Evolutionary conservation across 345 rosid genomes (phyloP), one percentile per base, ranked within the genome.

Genomic region (Cardamine occulta): DNA sequence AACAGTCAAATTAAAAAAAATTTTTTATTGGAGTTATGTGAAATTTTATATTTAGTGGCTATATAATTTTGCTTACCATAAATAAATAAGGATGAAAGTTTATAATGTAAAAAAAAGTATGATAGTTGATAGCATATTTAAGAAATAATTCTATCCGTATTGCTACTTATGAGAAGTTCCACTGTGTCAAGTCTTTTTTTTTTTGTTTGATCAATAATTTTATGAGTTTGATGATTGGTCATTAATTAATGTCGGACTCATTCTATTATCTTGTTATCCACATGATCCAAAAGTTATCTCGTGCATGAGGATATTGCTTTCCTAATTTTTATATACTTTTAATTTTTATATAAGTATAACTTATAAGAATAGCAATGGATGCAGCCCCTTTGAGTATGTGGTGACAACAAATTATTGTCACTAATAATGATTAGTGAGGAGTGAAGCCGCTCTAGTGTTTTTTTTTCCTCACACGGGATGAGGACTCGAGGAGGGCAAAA

Each of bases 141-240:
- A 17, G 12, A 42, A 15, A 56, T 17, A 17, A 2, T 68, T 56
- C 9, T 28, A 56, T 13, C 5, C 42, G 23, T 47, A 57, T 31
- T 8, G 8, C 23, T 54, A 73, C 64, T 53, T 34, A 54, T 6
- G 37, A 54, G 57, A 64, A 13, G n/a, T 42, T 54, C 5, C 39
- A 31, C 4, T 6, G 8, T 37, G 31, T 49, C 37, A 37, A 56
- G 19, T 17, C 7, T 19, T 8, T 55, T 2, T 28, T 34, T 40
- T 44, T 31, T 26, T 45, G 19, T 34, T 40, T 9, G 68, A 58
- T n/a, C 49, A 74, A 35, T 31, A 44, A 34, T 58, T 42, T 47
- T 5, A 37, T 35, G 51, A 56, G 15, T 47, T 62, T 56, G 42
- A 75, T 75, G 68, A 75, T 75, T 67, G 68, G 63, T 60, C 74